Evolutionary conservation across 2,329 filamentous ascomycete genomes (phyloP).

Genomic region (Colletotrichum orbiculare): DNA sequence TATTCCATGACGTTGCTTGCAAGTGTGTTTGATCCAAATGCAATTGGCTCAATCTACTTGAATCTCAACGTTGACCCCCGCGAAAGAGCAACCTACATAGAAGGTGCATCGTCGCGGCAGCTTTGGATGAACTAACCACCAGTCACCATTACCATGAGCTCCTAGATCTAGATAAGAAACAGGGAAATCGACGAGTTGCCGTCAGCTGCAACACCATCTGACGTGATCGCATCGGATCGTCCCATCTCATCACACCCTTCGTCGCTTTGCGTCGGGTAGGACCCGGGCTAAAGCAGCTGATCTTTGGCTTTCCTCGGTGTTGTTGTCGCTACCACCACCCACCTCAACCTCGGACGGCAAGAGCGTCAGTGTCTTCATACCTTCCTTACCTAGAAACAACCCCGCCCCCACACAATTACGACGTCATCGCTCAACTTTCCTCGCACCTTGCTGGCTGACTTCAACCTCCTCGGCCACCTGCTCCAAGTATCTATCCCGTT

Average conservation of each 20-base stretch:
- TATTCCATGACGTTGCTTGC: too few relatives aligned
- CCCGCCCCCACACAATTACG: constrained; percentile 30
- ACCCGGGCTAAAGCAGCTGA: neutral
- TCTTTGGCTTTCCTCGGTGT: too few relatives aligned
- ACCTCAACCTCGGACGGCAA: too few relatives aligned
- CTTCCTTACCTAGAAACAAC: neutral
- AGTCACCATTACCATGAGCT: neutral
- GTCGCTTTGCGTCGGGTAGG: constrained; percentile 18
- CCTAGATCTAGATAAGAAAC: constrained; percentile 2
- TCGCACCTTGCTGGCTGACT: neutral
- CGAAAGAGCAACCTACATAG: too few relatives aligned
- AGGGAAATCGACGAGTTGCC: neutral
- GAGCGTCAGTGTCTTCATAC: too few relatives aligned
- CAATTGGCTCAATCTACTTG: too few relatives aligned
- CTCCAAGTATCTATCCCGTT: neutral
- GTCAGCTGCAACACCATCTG: constrained; percentile 10
- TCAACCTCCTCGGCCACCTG: constrained; percentile 1
- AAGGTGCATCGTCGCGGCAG: too few relatives aligned
- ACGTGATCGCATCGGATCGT: constrained; percentile 8
- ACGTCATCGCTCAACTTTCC: constrained; percentile 28
- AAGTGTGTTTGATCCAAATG: too few relatives aligned
- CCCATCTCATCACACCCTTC: neutral
- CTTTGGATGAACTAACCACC: too few relatives aligned
- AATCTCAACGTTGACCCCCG: too few relatives aligned
- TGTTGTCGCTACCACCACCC: too few relatives aligned